Base-by-base conservation (phyloP, 2,329 filamentous ascomycete genomes). In the Aspergillus cejpii region DNA sequence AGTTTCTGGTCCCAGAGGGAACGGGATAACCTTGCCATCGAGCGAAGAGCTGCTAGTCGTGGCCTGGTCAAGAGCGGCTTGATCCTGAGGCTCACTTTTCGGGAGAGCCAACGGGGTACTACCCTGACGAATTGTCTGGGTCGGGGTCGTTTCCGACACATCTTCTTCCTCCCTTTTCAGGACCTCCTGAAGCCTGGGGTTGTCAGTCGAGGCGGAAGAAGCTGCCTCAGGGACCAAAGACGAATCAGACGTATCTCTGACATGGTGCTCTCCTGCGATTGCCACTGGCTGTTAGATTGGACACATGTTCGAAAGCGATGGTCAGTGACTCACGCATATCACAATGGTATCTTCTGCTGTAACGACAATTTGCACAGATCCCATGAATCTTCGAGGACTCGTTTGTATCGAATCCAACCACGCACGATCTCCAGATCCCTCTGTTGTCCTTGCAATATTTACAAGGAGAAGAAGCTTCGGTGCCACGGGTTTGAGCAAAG, bases 1-100 rank as follows among this genome's bases (percentile, higher is more conserved):
- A 3, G 45, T 42, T 11, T 48, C 48, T 1, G 48, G 43, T 2
- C 37, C 41, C 1, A 50, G 36, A 3, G 50, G 50, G 7, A 52
- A 52, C 0, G 42, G 43, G 7, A 50, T 17, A 14, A 44, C 38
- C 27, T 39, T 34, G 11, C 45, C 45, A 37, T 52, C 40, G 5
- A 40, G 37, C 1, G 15, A 20, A 19, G 37, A 34, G 12, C 17
- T 41, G 1, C 23, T 19, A 10, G 20, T 3, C 2, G 2, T 5
- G 10, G 17, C 7, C 11, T n/a, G 6, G 3, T n/a, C 11, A 10
- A 8, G 26, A 12, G 17, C 10, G 2, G 17, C 11, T 15, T 34
- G 31, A 20, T 15, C 17, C 2, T 34, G 14, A 3, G 31, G 11
- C 17, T 34, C 31, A 5, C 11, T 19, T 34, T 24, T 24, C 8